phyloP scores from a whole-genome alignment of 208 protist species.

The Spongospora subterranea region DNA sequence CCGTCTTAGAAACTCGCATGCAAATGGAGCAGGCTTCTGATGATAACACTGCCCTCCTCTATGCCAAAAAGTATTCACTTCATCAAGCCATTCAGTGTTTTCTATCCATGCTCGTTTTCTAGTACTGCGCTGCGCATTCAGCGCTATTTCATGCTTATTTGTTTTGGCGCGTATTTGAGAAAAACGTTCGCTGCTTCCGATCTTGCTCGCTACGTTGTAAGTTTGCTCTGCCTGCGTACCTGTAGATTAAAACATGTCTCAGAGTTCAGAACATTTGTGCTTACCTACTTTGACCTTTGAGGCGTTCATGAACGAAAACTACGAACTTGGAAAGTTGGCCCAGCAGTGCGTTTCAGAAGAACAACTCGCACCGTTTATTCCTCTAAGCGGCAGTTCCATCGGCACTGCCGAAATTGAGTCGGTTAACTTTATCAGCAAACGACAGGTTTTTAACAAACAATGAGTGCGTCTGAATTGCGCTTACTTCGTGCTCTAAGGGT shows the following conservation, averaged over 20 bases:
- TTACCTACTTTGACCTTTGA: neutral
- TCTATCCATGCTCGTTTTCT: neutral
- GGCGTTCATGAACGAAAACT: constrained; percentile 34
- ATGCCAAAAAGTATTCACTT: constrained; percentile 7
- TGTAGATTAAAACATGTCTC: no score
- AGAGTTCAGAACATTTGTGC: neutral
- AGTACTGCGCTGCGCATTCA: constrained; percentile 34
- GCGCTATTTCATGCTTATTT: constrained; percentile 41
- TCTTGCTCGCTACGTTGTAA: neutral
- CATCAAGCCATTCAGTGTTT: neutral
- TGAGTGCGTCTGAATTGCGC: neutral
- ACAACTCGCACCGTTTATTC: constrained; percentile 41
- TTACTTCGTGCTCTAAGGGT: neutral
- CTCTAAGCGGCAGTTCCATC: constrained; percentile 17
- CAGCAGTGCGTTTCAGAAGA: constrained; percentile 41
- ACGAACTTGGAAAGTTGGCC: neutral
- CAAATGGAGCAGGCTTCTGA: constrained; percentile 32
- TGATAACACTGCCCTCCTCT: constrained; percentile 13
- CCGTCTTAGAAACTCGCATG: constrained; percentile 34
- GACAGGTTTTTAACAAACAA: neutral
- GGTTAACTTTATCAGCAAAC: neutral
- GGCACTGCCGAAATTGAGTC: neutral
- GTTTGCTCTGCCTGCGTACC: neutral
- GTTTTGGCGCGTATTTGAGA: constrained; percentile 36
- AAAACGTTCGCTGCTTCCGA: neutral